Conservation (phyloP, 768 basidiomycete species). For the Collybia sp. region DNA sequence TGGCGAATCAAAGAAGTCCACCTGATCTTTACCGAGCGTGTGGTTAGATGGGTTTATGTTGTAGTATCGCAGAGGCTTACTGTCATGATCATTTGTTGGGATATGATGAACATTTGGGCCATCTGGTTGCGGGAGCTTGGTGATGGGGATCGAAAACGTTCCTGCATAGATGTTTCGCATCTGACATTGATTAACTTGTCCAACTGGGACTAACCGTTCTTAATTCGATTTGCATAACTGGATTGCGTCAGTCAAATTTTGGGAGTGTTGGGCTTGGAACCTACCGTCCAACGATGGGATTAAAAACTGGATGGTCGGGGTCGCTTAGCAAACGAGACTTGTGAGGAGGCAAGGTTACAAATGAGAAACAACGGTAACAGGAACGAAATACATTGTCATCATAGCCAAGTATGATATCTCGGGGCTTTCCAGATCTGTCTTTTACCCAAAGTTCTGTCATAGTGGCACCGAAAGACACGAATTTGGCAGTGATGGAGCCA, state of each 20-base stretch:
- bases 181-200: not conserved
- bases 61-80: constrained; percentile 15
- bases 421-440: constrained; percentile 39
- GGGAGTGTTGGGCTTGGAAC: constrained; percentile 1
- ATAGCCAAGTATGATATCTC: constrained; percentile 56
- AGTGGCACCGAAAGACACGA: constrained; percentile 53
- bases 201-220: constrained; percentile 35
- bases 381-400: constrained; percentile 39
- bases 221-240: constrained; percentile 50
- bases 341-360: not conserved
- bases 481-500: constrained; percentile 52
- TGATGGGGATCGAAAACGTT: constrained; percentile 49
- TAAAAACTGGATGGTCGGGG: constrained; percentile 43
- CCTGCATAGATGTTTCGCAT: constrained; percentile 21
- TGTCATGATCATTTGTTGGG: constrained; percentile 45
- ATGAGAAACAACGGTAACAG: not conserved
- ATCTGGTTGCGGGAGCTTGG: constrained; percentile 35
- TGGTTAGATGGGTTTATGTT: no score
- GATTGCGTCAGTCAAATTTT: not conserved
- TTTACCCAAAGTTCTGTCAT: constrained; percentile 53
- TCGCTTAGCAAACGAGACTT: constrained; percentile 38
- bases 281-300: constrained; percentile 30
- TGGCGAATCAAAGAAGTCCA: no score
- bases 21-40: no score
- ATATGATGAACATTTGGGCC: constrained; percentile 45